A percentile compares a stretch with the other conserved stretches of the same genome.
These are phyloP conservation scores for Sordariomycetes sp. DNA, from an alignment of 2,329 filamentous ascomycete genomes.

Conservation along the genomic window DNA sequence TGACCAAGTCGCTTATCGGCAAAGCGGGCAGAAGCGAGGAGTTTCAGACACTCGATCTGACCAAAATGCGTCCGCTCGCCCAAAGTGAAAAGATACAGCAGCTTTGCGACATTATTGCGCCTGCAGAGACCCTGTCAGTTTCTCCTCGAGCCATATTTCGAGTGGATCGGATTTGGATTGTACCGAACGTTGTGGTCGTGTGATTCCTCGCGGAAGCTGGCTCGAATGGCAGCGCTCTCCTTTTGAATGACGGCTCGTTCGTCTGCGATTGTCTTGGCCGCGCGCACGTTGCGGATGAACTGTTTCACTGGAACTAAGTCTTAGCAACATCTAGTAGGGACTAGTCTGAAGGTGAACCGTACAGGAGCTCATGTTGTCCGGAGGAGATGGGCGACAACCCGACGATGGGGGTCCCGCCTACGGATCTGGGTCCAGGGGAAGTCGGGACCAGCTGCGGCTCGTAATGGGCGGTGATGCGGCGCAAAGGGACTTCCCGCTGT, in stretches of 20 bases:
- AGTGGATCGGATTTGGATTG: conserved; percentile 17
- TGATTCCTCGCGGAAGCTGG: conserved; percentile 96
- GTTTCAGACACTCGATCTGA: conserved; percentile 97
- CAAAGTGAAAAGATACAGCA: conserved; percentile 95
- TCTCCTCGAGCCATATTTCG: no score
- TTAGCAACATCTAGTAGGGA: no score
- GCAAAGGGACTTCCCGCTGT: no score
- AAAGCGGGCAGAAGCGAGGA: conserved; percentile 92
- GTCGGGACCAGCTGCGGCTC: not conserved
- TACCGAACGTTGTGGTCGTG: conserved; percentile 86
- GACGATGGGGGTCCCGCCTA: conserved; percentile 1
- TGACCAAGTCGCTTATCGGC: conserved; percentile 96
- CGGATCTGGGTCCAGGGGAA: not conserved
- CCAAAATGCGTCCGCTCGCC: conserved; percentile 97
- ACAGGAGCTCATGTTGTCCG: conserved; percentile 8
- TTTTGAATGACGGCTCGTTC: conserved; percentile 98
- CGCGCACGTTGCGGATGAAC: conserved; percentile 98
- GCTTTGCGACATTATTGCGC: conserved; percentile 97
- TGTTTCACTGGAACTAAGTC: conserved; percentile 87
- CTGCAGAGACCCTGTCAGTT: conserved; percentile 32
- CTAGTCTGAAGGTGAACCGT: not conserved
- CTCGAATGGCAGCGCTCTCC: conserved; percentile 94
- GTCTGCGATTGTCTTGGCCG: conserved; percentile 97
- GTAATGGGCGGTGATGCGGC: no score
- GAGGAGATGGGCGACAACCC: not conserved